phyloP scores from a whole-genome alignment of 78 protist genomes.

The Dictyostelium brefeldianum region DNA sequence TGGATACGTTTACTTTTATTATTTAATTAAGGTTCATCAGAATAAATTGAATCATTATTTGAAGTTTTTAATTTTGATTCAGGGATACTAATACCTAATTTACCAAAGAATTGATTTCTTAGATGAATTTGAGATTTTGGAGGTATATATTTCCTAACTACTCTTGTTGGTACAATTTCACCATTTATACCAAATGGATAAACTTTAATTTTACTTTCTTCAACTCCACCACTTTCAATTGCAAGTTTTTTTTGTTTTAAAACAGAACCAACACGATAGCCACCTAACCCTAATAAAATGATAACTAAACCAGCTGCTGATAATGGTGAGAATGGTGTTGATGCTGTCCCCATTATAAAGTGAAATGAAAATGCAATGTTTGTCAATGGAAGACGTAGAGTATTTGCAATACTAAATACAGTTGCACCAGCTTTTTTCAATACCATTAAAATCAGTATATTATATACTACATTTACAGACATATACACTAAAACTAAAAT shows the following conservation, averaged over 20 bases:
- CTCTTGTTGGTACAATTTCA: neutral
- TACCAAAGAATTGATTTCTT: constrained; percentile 56
- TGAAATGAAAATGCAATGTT: constrained; percentile 49
- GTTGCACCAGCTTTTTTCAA: constrained; percentile 79
- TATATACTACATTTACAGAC: constrained; percentile 55
- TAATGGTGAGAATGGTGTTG: constrained; percentile 29
- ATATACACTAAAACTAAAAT: constrained; percentile 36
- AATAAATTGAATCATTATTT: neutral
- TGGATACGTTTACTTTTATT: too few species aligned
- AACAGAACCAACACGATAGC: constrained; percentile 58
- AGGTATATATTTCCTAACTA: neutral
- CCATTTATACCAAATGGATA: constrained; percentile 44
- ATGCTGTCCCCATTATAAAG: constrained; percentile 3
- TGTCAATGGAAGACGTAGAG: constrained; percentile 56
- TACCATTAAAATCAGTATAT: constrained; percentile 65
- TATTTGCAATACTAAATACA: constrained; percentile 68
- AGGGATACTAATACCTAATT: constrained; percentile 24
- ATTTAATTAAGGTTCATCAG: neutral
- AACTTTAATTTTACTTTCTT: constrained; percentile 23
- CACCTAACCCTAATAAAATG: constrained; percentile 36
- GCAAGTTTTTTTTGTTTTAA: constrained; percentile 31
- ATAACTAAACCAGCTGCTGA: constrained; percentile 47
- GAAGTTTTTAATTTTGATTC: neutral
- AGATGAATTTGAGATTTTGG: constrained; percentile 34
- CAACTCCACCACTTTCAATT: constrained; percentile 18